Evolutionary conservation across 495 filamentous ascomycete genomes (phyloP).

Genomic region (Cercophora newfieldiana): DNA sequence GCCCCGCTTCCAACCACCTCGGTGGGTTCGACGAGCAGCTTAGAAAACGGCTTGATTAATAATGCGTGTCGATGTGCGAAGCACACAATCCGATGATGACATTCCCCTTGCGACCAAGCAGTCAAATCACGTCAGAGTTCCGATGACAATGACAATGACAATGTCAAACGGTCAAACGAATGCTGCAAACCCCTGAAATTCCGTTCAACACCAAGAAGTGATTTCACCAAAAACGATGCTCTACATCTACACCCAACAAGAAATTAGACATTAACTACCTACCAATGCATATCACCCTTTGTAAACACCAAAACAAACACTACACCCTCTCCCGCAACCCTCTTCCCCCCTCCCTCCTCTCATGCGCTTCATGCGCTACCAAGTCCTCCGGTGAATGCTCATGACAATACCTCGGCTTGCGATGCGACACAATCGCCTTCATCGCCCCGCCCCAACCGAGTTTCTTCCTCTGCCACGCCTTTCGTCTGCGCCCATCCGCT

Average conservation of each 20-base stretch:
- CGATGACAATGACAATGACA: neutral
- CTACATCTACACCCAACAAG: no score
- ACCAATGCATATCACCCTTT: neutral
- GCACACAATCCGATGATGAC: neutral
- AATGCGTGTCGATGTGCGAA: neutral
- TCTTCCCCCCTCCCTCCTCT: constrained; percentile 20
- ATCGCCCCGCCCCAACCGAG: constrained; percentile 43
- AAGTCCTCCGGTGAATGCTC: constrained; percentile 25
- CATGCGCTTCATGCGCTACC: constrained; percentile 17
- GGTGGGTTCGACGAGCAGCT: neutral
- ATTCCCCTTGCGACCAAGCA: neutral
- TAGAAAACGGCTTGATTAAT: constrained; percentile 5
- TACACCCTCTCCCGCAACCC: neutral
- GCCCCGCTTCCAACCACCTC: neutral
- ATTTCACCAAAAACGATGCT: no score
- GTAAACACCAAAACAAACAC: neutral
- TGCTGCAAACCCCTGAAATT: no score
- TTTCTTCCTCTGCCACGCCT: constrained; percentile 41
- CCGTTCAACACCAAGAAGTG: no score
- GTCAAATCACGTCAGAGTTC: neutral
- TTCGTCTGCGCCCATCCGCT: constrained; percentile 27
- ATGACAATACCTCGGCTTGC: constrained; percentile 20
- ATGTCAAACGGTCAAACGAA: no score
- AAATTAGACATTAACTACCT: no score
- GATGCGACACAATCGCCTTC: constrained; percentile 21